Base-by-base conservation (phyloP, 2,329 filamentous ascomycete genomes). In the Thielaviopsis musarum region DNA sequence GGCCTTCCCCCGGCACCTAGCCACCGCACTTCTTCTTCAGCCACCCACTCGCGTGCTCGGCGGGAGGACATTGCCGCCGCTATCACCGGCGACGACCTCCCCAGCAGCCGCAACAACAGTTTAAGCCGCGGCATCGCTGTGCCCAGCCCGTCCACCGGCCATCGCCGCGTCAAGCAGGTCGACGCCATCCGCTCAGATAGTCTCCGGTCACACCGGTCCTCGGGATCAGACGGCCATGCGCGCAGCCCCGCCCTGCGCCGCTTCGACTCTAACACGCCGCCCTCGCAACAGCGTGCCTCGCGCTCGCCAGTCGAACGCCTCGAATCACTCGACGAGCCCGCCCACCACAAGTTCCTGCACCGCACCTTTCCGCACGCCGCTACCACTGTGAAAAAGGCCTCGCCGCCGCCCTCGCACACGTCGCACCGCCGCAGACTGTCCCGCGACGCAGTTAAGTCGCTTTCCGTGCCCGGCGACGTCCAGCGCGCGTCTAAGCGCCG, bases 141-240 rank as follows among this genome's bases (percentile, higher is more conserved):
- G 5, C 30, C 19, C 13, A 34, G 53, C 17, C 15, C 34, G 6
- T 41, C 41, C 13, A 15, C 7, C 45, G 26, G 41, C 19, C 26
- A 56, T n/a, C 34, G 19, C 30, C 38, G 54, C 48, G 17, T 12
- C 10, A 45, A 52, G 10, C n/a, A 54, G 9, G 13, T 19, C n/a
- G 56, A 58, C 7, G 56, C 51, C n/a, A 26, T 28, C 9, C 52
- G 60, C 17, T 53, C 57, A 6, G 57, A 59, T 19, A 61, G 60
- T 58, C 45, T 59, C 45, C 60, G 60, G 13, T 61, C 60, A 1
- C 52, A 54, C 24, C 57, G 54, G 6, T 61, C 60, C 9, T 22
- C 30, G n/a, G 34, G 57, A 12, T 59, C 53, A 1, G 53, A 51
- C 22, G 21, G n/a, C 51, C 13, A 54, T 38, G 21, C 57, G 48